Conservation (phyloP, 345 rosid genomes). For the Arabis alpina region DNA sequence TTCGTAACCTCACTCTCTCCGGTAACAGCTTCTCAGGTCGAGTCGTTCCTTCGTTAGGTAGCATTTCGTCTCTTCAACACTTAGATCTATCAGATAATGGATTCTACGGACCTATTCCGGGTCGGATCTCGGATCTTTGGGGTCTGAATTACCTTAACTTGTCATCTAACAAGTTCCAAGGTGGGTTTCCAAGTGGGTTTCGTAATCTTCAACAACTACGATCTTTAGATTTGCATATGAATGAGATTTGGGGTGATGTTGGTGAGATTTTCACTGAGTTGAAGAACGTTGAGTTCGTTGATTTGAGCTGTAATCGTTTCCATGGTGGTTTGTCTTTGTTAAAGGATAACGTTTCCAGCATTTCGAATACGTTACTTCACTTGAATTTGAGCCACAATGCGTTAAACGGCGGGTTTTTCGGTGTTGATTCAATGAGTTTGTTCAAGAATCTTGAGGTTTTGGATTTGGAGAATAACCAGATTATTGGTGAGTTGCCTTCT, state of each 20-base stretch:
- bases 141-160: constrained; percentile 69
- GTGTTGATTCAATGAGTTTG: constrained; percentile 53
- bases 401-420: constrained; percentile 61
- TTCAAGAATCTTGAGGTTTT: constrained; percentile 72
- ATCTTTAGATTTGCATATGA: constrained; percentile 70
- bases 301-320: constrained; percentile 76
- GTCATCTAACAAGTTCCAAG: constrained; percentile 67
- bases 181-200: constrained; percentile 69
- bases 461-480: constrained; percentile 60
- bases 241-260: constrained; percentile 65
- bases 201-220: constrained; percentile 78
- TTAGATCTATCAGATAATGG: constrained; percentile 83
- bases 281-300: constrained; percentile 75
- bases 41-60: constrained; percentile 75
- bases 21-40: constrained; percentile 89
- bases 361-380: constrained; percentile 66
- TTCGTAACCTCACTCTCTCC: constrained; percentile 66
- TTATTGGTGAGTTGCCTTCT: constrained; percentile 68
- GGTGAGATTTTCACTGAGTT: constrained; percentile 56
- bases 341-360: constrained; percentile 61
- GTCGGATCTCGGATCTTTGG: constrained; percentile 76
- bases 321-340: constrained; percentile 57
- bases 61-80: constrained; percentile 61
- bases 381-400: constrained; percentile 73
- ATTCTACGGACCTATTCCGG: constrained; percentile 88